Base-by-base conservation (phyloP, 1,284 basidiomycete genomes). In the Trametes sp. region DNA sequence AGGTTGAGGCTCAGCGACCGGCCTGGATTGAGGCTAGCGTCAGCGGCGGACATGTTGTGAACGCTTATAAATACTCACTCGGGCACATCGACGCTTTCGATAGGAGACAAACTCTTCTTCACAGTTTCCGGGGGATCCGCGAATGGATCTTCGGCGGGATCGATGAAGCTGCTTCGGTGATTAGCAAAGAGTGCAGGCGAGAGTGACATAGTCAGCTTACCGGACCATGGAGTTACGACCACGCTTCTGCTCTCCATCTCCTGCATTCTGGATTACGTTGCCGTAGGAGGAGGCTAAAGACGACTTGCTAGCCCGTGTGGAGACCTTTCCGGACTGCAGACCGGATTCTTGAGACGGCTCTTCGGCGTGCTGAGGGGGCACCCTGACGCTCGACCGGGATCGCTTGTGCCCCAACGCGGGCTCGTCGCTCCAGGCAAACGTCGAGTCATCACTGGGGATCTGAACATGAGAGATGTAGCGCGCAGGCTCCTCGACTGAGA, bases 61-160 rank as follows among this genome's bases (percentile, higher is more conserved):
- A 44, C 23, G 35, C 9, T 16, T 23, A 16, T 13, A 29, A 24
- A 55, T 26, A 65, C 67, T 2, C 61, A 71, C 71, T 66, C 66
- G 28, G 72, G 67, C 53, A 68, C 69, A 31, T 68, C 55, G 6
- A 72, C 60, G 49, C 70, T 73, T 21, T 72, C 67, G 16, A 74
- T 70, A 0, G 73, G 72, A 7, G 72, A 70, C 5, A 73, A 52
- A 19, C 49, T 57, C 23, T 59, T 54, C 54, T 59, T 66, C 33
- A 54, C 59, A 9, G 48, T 48, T 16, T 61, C 48, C 14, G 65
- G 67, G 49, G 70, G 71, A 54, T 75, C 73, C 4, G 71, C 74
- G 56, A 74, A 74, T 0, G 81, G 80, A 66, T 84, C 80, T 8
- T 72, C 76, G 64, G 81, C 81, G 0, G 77, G 76, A 61, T 84